Evolutionary conservation across 805 yeast genomes (phyloP).

Genomic region (Crinitomyces ghanaensis): DNA sequence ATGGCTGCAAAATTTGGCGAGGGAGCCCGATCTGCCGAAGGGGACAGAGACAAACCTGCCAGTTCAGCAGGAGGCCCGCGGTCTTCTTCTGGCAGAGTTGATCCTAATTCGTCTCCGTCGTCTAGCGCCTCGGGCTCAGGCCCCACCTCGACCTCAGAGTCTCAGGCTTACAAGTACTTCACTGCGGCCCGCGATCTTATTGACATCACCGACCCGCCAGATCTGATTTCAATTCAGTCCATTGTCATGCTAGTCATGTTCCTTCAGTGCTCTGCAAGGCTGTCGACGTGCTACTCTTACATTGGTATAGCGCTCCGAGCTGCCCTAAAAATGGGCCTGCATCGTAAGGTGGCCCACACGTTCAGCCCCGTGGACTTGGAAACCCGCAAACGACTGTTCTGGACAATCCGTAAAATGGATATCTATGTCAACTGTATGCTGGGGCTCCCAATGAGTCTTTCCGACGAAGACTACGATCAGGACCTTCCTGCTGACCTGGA

Average conservation of each 20-base stretch:
- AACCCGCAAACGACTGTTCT: constrained; percentile 72
- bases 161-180: constrained; percentile 68
- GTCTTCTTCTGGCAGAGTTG: too few relatives aligned
- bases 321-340: constrained; percentile 73
- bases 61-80: too few relatives aligned
- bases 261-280: constrained; percentile 76
- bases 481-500: constrained; percentile 75
- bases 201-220: constrained; percentile 77
- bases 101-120: too few relatives aligned
- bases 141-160: too few relatives aligned
- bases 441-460: constrained; percentile 71
- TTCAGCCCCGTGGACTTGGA: constrained; percentile 74
- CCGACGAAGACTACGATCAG: constrained; percentile 76
- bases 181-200: constrained; percentile 68
- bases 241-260: constrained; percentile 77
- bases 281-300: constrained; percentile 80
- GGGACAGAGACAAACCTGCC: too few relatives aligned
- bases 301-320: constrained; percentile 80
- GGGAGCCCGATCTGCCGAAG: constrained; percentile 27
- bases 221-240: constrained; percentile 72
- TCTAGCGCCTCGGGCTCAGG: too few relatives aligned
- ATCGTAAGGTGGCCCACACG: constrained; percentile 52
- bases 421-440: constrained; percentile 77
- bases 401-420: constrained; percentile 87
- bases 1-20: constrained; percentile 34